Conservation (phyloP, 305 asterid species). For the Fraxinus dipetala region DNA sequence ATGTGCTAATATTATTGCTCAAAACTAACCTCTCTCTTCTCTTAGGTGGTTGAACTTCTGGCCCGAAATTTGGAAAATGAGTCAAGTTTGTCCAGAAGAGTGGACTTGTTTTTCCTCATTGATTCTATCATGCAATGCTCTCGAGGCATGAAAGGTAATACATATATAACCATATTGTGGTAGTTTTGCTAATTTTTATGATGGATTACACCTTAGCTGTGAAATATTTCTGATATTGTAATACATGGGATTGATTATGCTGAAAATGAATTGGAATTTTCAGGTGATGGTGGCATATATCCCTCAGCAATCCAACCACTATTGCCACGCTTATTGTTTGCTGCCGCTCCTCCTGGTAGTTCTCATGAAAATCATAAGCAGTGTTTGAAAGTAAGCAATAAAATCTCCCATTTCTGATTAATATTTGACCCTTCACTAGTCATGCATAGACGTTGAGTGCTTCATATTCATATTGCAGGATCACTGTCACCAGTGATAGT, state of each 20-base stretch:
- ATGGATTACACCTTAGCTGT: background rate
- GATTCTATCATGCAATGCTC: constrained; percentile 89
- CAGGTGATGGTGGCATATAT: constrained; percentile 82
- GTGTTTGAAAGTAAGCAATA: constrained; percentile 72
- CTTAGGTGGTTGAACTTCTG: constrained; percentile 77
- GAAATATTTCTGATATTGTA: constrained; percentile 6
- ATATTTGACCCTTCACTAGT: background rate
- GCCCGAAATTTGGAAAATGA: constrained; percentile 60
- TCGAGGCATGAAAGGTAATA: constrained; percentile 69
- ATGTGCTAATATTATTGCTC: background rate
- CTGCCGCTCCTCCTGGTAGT: constrained; percentile 88
- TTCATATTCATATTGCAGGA: background rate
- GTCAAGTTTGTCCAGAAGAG: constrained; percentile 65
- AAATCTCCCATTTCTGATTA: constrained; percentile 14
- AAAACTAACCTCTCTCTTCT: background rate
- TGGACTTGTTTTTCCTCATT: constrained; percentile 87
- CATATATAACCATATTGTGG: constrained; percentile 6
- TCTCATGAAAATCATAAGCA: constrained; percentile 84
- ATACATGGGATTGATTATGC: constrained; percentile 9
- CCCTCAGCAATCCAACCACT: constrained; percentile 76
- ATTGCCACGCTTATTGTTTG: constrained; percentile 71
- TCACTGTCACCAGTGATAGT: background rate
- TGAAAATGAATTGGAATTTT: constrained; percentile 29
- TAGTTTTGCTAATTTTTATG: background rate
- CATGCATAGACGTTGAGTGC: background rate